Evolutionary conservation across 2,329 filamentous ascomycete genomes (phyloP), one percentile per base, ranked within the genome.

Genomic region (Helminthosporium solani): DNA sequence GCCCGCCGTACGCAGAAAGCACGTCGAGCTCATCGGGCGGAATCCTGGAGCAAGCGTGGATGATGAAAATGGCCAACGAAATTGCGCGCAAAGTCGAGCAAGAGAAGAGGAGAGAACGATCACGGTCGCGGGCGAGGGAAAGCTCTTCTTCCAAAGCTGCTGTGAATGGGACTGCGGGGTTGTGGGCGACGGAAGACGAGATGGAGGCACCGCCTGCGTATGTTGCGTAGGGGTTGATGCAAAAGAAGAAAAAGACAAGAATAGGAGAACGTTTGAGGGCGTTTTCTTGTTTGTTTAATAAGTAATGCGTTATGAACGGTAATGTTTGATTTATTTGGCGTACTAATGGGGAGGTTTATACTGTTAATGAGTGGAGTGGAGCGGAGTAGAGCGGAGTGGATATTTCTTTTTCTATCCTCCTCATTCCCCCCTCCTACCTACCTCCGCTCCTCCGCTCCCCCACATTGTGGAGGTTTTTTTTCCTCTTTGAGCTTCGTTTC

Each of bases 61-160:
- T 94, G 72, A 84, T 86, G 75, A 94, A 96, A 75, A 94, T 99
- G 82, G 91, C 92, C 4, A 86, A 85, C 53, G 94, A 97, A 70
- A 92, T 97, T 60, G 90, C 90, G 28, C 78, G 85, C 40, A 86
- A 89, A 45, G 90, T 95, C 54, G 88, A 92, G 56, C 88, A 96
- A 57, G 88, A 96, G 72, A 94, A 96, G 35, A 15, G 20, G 7
- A 8, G 33, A 4, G 35, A 25, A 15, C 3, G 35, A 2, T 38
- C 11, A 5, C 12, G 3, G 16, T 15, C n/a, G 33, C n/a, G 20
- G 11, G 20, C 18, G 16, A 36, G 20, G 18, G 11, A 21, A 18
- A 25, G 20, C 28, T 15, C 19, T 21, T 44, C 50, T n/a, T 48
- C 44, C 3, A 44, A 49, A 21, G 46, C 52, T n/a, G 39, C 33